A percentile compares a stretch with the other conserved stretches of the same genome.
Evolutionary conservation across 352 stramenopile genomes (phyloP).

Genomic region (Phytophthora citricola): DNA sequence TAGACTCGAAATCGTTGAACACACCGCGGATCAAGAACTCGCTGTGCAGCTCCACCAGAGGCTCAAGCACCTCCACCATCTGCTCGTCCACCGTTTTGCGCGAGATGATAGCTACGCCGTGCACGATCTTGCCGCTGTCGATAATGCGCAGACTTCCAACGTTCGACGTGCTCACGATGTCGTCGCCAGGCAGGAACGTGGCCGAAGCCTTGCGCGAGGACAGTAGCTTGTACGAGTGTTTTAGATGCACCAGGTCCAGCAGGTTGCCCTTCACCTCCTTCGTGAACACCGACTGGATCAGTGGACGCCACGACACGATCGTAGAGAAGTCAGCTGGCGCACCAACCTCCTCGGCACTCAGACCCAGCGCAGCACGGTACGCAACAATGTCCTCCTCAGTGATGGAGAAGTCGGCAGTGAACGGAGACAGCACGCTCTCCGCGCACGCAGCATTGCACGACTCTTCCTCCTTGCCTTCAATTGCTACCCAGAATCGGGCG

Average conservation of each 20-base stretch:
- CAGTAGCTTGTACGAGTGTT: slow-evolving; percentile 86
- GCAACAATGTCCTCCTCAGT: slow-evolving; percentile 57
- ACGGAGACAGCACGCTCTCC: slow-evolving; percentile 35
- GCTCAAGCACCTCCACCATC: slow-evolving; percentile 66
- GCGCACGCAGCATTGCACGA: slow-evolving; percentile 65
- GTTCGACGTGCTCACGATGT: slow-evolving; percentile 74
- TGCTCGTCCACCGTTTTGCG: slow-evolving; percentile 55
- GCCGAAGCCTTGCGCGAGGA: slow-evolving; percentile 37
- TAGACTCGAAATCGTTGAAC: slow-evolving; percentile 78
- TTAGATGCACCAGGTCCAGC: slow-evolving; percentile 84
- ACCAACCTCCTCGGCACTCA: slow-evolving; percentile 35
- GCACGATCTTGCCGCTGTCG: slow-evolving; percentile 82
- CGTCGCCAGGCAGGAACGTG: slow-evolving; percentile 68
- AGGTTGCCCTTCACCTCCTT: slow-evolving; percentile 85
- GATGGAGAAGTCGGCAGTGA: slow-evolving; percentile 54
- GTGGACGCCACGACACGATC: slow-evolving; percentile 78
- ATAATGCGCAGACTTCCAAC: slow-evolving; percentile 82
- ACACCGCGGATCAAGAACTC: slow-evolving; percentile 88
- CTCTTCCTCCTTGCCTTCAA: slow-evolving; percentile 60
- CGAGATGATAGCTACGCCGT: slow-evolving; percentile 73
- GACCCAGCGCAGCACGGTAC: slow-evolving; percentile 67
- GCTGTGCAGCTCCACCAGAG: slow-evolving; percentile 77
- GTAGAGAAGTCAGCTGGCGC: slow-evolving; percentile 81
- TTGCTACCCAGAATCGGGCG: slow-evolving; percentile 76
- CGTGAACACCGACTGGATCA: slow-evolving; percentile 88